These are phyloP conservation scores for Metschnikowia matae DNA, from an alignment of 805 yeast species.

Conservation along the genomic window DNA sequence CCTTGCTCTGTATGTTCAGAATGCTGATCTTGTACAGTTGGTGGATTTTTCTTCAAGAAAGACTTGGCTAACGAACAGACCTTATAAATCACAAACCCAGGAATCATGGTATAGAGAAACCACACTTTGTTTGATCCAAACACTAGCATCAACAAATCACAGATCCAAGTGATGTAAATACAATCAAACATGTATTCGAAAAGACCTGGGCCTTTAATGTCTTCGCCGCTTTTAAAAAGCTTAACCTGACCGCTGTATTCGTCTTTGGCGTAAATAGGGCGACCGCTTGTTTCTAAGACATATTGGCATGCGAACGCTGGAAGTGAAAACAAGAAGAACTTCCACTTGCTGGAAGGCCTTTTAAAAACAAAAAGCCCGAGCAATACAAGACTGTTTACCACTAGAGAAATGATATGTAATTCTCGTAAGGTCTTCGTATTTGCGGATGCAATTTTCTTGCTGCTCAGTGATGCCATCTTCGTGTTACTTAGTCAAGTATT, in stretches of 20 bases:
- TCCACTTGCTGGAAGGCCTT: slow-evolving; percentile 17
- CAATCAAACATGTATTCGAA: slow-evolving; percentile 72
- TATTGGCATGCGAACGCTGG: slow-evolving; percentile 45
- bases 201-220: slow-evolving; percentile 57
- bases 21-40: background rate
- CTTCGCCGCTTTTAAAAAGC: slow-evolving; percentile 54
- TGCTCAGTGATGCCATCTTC: slow-evolving; percentile 54
- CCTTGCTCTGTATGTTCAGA: slow-evolving; percentile 5
- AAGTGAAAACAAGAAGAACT: slow-evolving; percentile 29
- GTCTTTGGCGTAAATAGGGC: slow-evolving; percentile 50
- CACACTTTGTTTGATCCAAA: slow-evolving; percentile 59
- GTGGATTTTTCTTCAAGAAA: slow-evolving; percentile 12
- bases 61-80: slow-evolving; percentile 33
- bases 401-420: slow-evolving; percentile 31
- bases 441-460: slow-evolving; percentile 48
- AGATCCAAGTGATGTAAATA: slow-evolving; percentile 58
- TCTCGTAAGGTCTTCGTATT: slow-evolving; percentile 38
- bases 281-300: slow-evolving; percentile 53
- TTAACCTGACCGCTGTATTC: slow-evolving; percentile 26
- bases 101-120: slow-evolving; percentile 50
- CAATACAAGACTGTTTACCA: slow-evolving; percentile 13
- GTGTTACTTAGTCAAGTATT: background rate
- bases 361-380: slow-evolving; percentile 9
- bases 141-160: slow-evolving; percentile 49
- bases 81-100: slow-evolving; percentile 49